Conservation (phyloP, 2,329 filamentous ascomycete genomes). For the Penicillium sp. region DNA sequence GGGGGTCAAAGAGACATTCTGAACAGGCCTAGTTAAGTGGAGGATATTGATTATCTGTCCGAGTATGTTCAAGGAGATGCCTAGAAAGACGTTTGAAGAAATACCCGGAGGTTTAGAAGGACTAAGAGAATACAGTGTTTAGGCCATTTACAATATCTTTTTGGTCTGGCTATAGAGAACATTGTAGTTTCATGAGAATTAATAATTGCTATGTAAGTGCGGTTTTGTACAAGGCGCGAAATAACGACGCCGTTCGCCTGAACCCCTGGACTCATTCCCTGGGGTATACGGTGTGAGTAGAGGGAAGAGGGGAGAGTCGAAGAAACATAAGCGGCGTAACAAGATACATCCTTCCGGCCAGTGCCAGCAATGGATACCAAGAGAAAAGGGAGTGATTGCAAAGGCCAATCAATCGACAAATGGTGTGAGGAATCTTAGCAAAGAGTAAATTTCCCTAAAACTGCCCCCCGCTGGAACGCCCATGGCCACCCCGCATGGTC, state of each 20-base stretch:
- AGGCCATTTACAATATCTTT: no score
- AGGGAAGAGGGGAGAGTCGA: constrained; percentile 20
- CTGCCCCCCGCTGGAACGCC: constrained; percentile 29
- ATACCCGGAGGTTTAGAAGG: no score
- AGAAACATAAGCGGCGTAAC: constrained; percentile 9
- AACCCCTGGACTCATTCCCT: constrained; percentile 18
- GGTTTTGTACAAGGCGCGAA: constrained; percentile 23
- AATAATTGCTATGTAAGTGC: constrained; percentile 15
- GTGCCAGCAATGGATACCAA: neutral
- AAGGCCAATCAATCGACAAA: neutral
- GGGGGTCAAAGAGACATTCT: no score
- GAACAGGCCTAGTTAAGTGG: no score
- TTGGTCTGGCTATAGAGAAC: neutral
- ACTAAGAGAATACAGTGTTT: no score
- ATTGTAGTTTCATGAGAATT: neutral
- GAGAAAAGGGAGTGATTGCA: neutral
- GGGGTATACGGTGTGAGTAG: constrained; percentile 25
- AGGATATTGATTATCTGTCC: no score
- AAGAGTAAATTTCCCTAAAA: constrained; percentile 21
- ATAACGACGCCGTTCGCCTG: constrained; percentile 15
- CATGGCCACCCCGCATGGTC: constrained; percentile 23
- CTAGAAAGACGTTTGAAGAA: no score
- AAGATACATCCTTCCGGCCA: neutral
- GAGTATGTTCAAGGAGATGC: no score
- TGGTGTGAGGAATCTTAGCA: neutral